Conservation (phyloP, 2,329 filamentous ascomycete genomes). For the Lecanosticta acicola region DNA sequence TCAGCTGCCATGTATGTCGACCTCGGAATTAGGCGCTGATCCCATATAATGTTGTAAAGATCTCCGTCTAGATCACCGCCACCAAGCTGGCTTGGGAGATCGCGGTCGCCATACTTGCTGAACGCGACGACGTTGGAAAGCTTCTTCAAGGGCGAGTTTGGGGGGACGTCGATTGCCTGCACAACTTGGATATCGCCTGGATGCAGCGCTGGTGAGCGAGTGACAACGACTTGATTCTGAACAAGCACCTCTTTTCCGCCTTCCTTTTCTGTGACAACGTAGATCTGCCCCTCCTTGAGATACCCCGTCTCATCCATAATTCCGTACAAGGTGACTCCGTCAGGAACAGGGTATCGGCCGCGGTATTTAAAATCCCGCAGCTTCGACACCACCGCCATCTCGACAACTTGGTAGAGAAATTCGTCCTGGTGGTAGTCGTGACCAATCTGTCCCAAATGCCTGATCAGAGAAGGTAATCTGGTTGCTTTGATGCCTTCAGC, state of each 20-base stretch:
- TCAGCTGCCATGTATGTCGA: constrained; percentile 56
- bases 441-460: constrained; percentile 51
- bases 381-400: constrained; percentile 64
- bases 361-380: constrained; percentile 73
- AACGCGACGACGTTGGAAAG: constrained; percentile 75
- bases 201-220: constrained; percentile 74
- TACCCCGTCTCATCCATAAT: constrained; percentile 75
- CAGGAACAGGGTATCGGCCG: constrained; percentile 63
- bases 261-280: constrained; percentile 50
- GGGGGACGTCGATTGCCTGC: constrained; percentile 54
- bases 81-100: constrained; percentile 71
- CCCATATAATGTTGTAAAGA: constrained; percentile 73
- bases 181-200: constrained; percentile 72
- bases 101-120: constrained; percentile 62
- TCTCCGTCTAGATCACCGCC: constrained; percentile 84
- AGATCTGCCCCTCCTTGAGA: constrained; percentile 63
- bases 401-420: constrained; percentile 66
- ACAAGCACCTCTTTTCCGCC: constrained; percentile 29
- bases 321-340: constrained; percentile 72
- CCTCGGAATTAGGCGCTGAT: constrained; percentile 47
- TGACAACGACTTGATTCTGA: constrained; percentile 55
- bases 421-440: constrained; percentile 62
- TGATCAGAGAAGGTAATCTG: constrained; percentile 58
- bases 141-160: constrained; percentile 53
- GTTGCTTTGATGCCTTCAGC: constrained; percentile 58